Base-by-base conservation (phyloP, 805 yeast genomes). In the Yarrowia sp. region DNA sequence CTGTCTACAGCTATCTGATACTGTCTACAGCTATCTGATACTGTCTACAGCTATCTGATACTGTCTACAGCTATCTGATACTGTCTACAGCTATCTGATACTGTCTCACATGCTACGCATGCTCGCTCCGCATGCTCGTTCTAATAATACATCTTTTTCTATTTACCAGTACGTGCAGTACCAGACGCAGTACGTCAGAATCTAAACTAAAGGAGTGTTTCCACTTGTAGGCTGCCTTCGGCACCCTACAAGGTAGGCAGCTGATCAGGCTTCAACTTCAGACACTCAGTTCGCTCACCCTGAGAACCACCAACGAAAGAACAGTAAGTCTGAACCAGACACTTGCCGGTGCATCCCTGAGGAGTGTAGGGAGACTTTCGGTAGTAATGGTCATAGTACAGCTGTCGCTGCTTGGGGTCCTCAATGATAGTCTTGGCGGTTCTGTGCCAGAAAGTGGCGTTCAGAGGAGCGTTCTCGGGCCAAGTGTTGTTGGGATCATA, bases 391-490 rank as follows among this genome's bases (percentile, higher is more conserved):
- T 51, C 58, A 13, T 7, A 51, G 58, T 36, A 51, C 10, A 38
- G 44, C 60, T 53, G 45, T 11, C 39, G 35, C 28, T 39, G 31
- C 6, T n/a, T 9, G 28, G 60, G 45, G 15, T 31, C 17, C 44
- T 38, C 44, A 3, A 39, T 15, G 33, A 53, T 39, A 15, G 13
- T 42, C 43, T 53, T 53, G 15, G 45, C 45, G 15, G 36, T 39
- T 39, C 67, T 64, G 70, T 85, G 83, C 90, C 90, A 87, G 78
- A 86, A 87, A 15, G 86, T 80, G 22, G 85, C 90, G 70, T 86
- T 86, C 70, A 87, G 79, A 10, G 90, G 87, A 15, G 86, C 76
- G 8, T 73, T 69, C 6, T 61, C 68, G 15, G 90, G 89, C 90
- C 90, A 87, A 10, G 80, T 72, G 11, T 78, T 75, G 2, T 81